These are phyloP conservation scores for Cairneyella variabilis DNA, from an alignment of 495 filamentous ascomycete genomes.

Conservation along the genomic window DNA sequence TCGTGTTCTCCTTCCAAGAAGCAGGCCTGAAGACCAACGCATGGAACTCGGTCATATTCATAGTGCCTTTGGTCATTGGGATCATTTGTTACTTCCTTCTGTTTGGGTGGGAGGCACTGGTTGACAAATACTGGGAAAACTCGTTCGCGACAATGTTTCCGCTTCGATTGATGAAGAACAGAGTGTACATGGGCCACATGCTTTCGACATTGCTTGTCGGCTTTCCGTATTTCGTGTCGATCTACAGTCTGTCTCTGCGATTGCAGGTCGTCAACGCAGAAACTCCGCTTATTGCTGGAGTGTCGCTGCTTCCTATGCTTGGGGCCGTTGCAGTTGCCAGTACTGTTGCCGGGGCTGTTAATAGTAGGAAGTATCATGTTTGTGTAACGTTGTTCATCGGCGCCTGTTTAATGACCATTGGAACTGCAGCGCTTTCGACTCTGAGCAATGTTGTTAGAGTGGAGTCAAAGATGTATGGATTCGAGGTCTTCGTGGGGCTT, in stretches of 20 bases:
- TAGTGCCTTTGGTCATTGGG: conserved; percentile 38
- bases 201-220: conserved; percentile 48
- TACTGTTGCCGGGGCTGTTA: conserved; percentile 41
- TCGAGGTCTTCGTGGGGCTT: conserved; percentile 29
- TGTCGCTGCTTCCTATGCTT: conserved; percentile 56
- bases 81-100: conserved; percentile 44
- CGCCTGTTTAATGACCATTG: conserved; percentile 46
- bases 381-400: conserved; percentile 47
- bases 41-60: conserved; percentile 44
- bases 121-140: conserved; percentile 36
- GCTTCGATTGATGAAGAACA: conserved; percentile 32
- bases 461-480: conserved; percentile 27
- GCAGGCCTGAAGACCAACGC: conserved; percentile 41
- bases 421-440: conserved; percentile 44
- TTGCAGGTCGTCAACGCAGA: conserved; percentile 56
- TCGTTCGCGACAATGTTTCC: conserved; percentile 42
- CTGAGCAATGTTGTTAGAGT: conserved; percentile 22
- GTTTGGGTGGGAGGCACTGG: conserved; percentile 40
- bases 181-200: conserved; percentile 39
- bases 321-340: conserved; percentile 49
- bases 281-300: conserved; percentile 47
- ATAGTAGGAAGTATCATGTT: conserved; percentile 42
- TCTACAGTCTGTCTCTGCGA: conserved; percentile 57
- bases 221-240: conserved; percentile 51
- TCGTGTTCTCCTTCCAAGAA: conserved; percentile 57